These are phyloP conservation scores for Ophiostoma sp. DNA, from an alignment of 2,329 filamentous ascomycete species.

Conservation along the genomic window DNA sequence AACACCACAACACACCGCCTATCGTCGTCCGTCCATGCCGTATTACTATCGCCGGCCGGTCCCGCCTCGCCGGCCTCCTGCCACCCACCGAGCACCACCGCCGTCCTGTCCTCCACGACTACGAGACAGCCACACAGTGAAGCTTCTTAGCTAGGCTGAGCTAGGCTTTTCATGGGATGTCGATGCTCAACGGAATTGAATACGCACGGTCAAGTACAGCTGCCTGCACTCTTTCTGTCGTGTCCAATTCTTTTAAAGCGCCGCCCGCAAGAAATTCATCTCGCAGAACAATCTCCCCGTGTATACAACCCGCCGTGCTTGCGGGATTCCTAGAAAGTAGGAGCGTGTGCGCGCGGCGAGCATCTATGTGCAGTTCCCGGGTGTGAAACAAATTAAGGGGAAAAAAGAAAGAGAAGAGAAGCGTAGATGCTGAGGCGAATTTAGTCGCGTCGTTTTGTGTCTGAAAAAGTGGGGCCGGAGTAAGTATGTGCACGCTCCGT, in stretches of 20 bases:
- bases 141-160: neutral
- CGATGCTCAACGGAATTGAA: slow-evolving; percentile 60
- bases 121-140: neutral
- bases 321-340: slow-evolving; percentile 32
- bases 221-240: slow-evolving; percentile 23
- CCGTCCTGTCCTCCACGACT: neutral
- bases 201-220: slow-evolving; percentile 37
- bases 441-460: neutral
- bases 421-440: neutral
- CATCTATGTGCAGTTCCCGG: slow-evolving; percentile 34
- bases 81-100: no score
- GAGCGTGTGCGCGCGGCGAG: slow-evolving; percentile 31
- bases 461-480: neutral
- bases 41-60: no score
- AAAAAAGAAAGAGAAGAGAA: slow-evolving; percentile 35
- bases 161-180: slow-evolving; percentile 31
- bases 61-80: no score
- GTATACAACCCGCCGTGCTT: slow-evolving; percentile 49
- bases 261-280: slow-evolving; percentile 34
- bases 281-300: slow-evolving; percentile 49
- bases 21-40: no score
- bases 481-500: neutral
- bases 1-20: no score
- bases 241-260: slow-evolving; percentile 60
- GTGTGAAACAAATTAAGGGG: slow-evolving; percentile 50